Evolutionary conservation across 768 basidiomycete genomes (phyloP).

Genomic region (Nevesoporus exiguus): DNA sequence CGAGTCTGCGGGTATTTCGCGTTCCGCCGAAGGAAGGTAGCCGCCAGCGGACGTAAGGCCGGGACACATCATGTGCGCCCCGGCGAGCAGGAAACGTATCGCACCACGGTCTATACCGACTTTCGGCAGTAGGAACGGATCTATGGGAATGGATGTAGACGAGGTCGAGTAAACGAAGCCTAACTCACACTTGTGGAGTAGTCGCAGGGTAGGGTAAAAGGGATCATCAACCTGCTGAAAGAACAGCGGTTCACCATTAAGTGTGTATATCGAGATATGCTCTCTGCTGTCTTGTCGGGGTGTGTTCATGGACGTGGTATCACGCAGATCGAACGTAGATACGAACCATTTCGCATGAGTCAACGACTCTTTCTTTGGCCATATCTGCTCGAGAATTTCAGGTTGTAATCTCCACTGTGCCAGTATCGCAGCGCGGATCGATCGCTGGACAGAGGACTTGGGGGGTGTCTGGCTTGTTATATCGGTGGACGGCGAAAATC

Average conservation of each 20-base stretch:
- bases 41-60: conserved; percentile 93
- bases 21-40: conserved; percentile 71
- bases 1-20: conserved; percentile 61
- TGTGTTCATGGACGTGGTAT: conserved; percentile 11
- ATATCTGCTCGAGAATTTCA: conserved; percentile 84
- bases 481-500: conserved; percentile 73
- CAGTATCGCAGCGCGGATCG: conserved; percentile 75
- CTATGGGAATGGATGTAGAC: conserved; percentile 40
- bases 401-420: conserved; percentile 80
- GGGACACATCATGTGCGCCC: conserved; percentile 96
- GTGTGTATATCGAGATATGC: conserved; percentile 88
- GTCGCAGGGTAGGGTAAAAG: conserved; percentile 80
- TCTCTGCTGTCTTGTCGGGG: conserved; percentile 68
- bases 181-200: conserved; percentile 86
- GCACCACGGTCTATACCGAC: conserved; percentile 95
- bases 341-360: conserved; percentile 86
- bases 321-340: conserved; percentile 5
- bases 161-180: not conserved
- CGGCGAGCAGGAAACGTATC: conserved; percentile 93
- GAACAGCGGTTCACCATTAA: conserved; percentile 83
- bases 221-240: conserved; percentile 98
- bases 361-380: conserved; percentile 98
- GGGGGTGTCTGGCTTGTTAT: conserved; percentile 87
- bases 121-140: conserved; percentile 85
- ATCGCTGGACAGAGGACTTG: conserved; percentile 90